Conservation (phyloP, 2,329 filamentous ascomycete genomes). For the Macroventuria anomochaeta region DNA sequence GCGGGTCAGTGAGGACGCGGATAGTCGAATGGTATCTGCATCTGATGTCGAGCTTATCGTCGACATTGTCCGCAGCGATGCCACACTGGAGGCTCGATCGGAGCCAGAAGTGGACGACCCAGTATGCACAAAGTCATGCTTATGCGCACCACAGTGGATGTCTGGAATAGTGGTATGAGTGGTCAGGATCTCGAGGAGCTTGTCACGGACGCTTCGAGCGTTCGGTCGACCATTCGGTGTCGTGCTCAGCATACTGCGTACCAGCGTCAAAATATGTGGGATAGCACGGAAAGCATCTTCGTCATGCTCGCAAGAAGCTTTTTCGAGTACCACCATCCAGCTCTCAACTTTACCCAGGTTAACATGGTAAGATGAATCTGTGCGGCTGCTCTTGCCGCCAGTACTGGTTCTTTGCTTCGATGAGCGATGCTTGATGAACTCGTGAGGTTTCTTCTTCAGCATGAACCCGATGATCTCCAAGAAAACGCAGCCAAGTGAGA, state of each 20-base stretch:
- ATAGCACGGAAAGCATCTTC: slow-evolving; percentile 50
- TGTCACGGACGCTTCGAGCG: slow-evolving; percentile 51
- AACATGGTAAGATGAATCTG: slow-evolving; percentile 74
- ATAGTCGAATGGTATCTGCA: slow-evolving; percentile 40
- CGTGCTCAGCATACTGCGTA: slow-evolving; percentile 52
- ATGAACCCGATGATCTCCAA: slow-evolving; percentile 74
- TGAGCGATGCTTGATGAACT: slow-evolving; percentile 71
- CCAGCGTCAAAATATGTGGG: slow-evolving; percentile 50
- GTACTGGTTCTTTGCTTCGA: slow-evolving; percentile 64
- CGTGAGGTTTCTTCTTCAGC: slow-evolving; percentile 69
- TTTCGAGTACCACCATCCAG: slow-evolving; percentile 69
- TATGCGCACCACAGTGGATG: slow-evolving; percentile 46
- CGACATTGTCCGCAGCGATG: slow-evolving; percentile 38
- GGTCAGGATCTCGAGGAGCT: slow-evolving; percentile 41
- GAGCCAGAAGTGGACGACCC: slow-evolving; percentile 35
- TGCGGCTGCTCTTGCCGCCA: slow-evolving; percentile 60
- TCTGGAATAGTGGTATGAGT: slow-evolving; percentile 41
- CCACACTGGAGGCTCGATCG: slow-evolving; percentile 37
- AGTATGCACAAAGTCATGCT: slow-evolving; percentile 37
- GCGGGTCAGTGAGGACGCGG: slow-evolving; percentile 29
- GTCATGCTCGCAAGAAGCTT: slow-evolving; percentile 58
- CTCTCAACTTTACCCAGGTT: slow-evolving; percentile 71
- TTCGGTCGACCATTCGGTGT: slow-evolving; percentile 51
- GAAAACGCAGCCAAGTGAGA: slow-evolving; percentile 75
- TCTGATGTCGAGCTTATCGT: slow-evolving; percentile 41